Percentiles rank a stretch among this genome's conserved stretches.
Conservation (phyloP, 202 grass and related monocot species). For the Hordeum pubiflorum region DNA sequence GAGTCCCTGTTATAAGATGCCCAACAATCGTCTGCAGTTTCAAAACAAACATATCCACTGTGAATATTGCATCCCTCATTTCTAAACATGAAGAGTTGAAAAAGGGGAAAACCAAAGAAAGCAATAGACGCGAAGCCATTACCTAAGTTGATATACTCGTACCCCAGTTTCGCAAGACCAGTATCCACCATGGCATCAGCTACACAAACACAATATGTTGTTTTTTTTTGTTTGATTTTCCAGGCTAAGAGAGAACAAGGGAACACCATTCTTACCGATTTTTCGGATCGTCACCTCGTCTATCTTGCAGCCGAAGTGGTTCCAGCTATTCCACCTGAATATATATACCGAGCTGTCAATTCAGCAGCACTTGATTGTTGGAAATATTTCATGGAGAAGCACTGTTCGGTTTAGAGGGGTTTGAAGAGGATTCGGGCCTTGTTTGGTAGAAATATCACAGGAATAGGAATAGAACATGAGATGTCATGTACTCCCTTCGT, state of each 20-base stretch:
- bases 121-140: neutral
- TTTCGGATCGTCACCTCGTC: constrained; percentile 45
- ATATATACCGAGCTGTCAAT: neutral
- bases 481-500: too few species aligned
- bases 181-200: constrained; percentile 33
- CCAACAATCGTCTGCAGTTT: constrained; percentile 52
- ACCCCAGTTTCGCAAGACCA: constrained; percentile 34
- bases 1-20: constrained; percentile 40
- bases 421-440: too few species aligned
- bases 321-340: constrained; percentile 75
- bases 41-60: neutral
- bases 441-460: too few species aligned
- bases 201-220: neutral
- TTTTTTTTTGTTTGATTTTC: neutral
- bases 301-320: constrained; percentile 54
- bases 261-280: constrained; percentile 12
- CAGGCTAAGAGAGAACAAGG: neutral
- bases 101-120: neutral
- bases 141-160: constrained; percentile 39
- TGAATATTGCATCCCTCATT: neutral
- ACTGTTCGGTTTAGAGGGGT: too few species aligned
- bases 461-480: too few species aligned
- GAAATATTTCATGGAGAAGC: neutral
- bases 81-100: neutral
- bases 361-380: neutral